phyloP scores from a whole-genome alignment of 2,329 filamentous ascomycete genomes.

The Anthostomella pinea region DNA sequence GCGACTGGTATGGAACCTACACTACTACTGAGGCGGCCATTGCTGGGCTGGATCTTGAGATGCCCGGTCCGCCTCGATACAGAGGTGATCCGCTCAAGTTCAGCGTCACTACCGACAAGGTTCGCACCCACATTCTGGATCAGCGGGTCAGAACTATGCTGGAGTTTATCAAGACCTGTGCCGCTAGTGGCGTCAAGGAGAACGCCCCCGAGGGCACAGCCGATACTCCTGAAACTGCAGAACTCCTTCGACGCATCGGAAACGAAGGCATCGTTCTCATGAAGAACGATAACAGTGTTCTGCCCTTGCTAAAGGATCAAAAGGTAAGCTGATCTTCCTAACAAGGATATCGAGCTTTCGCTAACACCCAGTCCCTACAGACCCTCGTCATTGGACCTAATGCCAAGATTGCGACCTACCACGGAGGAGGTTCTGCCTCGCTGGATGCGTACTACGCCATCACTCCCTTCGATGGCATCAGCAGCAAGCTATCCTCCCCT shows the following conservation, averaged over 20 bases:
- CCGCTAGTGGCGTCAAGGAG: constrained; percentile 52
- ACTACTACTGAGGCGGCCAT: constrained; percentile 48
- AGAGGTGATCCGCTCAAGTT: constrained; percentile 51
- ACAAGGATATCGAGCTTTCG: not conserved
- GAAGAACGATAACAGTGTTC: constrained; percentile 64
- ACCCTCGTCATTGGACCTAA: constrained; percentile 58
- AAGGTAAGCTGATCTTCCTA: constrained; percentile 38
- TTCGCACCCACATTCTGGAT: constrained; percentile 52
- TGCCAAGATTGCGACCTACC: constrained; percentile 53
- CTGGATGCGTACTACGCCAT: constrained; percentile 63
- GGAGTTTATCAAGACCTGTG: constrained; percentile 57
- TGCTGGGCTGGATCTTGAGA: constrained; percentile 57
- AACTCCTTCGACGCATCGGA: constrained; percentile 62
- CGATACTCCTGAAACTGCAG: constrained; percentile 60
- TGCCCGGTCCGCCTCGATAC: constrained; percentile 54
- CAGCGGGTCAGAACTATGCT: constrained; percentile 57
- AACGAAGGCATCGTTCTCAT: constrained; percentile 70
- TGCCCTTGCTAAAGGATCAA: constrained; percentile 63
- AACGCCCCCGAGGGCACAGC: constrained; percentile 50
- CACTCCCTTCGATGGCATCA: constrained; percentile 70
- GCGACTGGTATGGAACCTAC: constrained; percentile 59
- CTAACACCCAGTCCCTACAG: constrained; percentile 21
- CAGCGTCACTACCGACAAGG: constrained; percentile 54
- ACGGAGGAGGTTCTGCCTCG: constrained; percentile 65
- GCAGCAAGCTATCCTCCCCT: constrained; percentile 43